phyloP scores from a whole-genome alignment of 176 grass and related monocot species.

The Luzula sylvatica region DNA sequence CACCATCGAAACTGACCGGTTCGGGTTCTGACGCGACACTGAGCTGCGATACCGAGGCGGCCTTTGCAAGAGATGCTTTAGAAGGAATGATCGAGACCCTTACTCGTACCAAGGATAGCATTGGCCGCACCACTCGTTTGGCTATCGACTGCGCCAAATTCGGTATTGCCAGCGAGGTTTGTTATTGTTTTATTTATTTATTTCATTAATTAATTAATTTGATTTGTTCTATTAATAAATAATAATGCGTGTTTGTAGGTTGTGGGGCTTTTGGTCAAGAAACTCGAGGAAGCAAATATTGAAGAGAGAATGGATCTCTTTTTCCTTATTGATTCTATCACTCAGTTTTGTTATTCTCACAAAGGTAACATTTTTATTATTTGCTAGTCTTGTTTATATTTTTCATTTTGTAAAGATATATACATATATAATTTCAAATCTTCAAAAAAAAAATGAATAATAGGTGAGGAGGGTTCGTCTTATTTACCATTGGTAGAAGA shows the following conservation, averaged over 20 bases:
- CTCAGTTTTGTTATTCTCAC: slow-evolving; percentile 64
- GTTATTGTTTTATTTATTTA: too few species aligned
- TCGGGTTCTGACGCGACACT: slow-evolving; percentile 12
- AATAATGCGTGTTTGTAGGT: too few species aligned
- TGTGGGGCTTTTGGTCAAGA: slow-evolving; percentile 59
- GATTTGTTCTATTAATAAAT: too few species aligned
- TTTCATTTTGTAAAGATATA: too few species aligned
- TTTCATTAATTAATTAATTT: too few species aligned
- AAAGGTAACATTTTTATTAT: slow-evolving; percentile 39
- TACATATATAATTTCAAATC: too few species aligned
- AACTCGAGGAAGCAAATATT: slow-evolving; percentile 74
- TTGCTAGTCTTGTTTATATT: background rate
- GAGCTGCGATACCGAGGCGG: slow-evolving; percentile 32
- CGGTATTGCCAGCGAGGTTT: slow-evolving; percentile 92
- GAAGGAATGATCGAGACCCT: slow-evolving; percentile 60
- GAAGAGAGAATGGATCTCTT: slow-evolving; percentile 83
- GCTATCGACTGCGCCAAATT: slow-evolving; percentile 91
- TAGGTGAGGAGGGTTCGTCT: slow-evolving; percentile 67
- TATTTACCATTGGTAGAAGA: slow-evolving; percentile 74
- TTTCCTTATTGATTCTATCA: slow-evolving; percentile 97
- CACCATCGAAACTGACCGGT: background rate
- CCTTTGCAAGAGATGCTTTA: slow-evolving; percentile 55
- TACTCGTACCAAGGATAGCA: slow-evolving; percentile 92
- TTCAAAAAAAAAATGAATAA: slow-evolving; percentile 30
- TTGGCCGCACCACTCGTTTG: slow-evolving; percentile 77